Conservation (phyloP, 2,329 filamentous ascomycete species). For the Metarhizium humberi region DNA sequence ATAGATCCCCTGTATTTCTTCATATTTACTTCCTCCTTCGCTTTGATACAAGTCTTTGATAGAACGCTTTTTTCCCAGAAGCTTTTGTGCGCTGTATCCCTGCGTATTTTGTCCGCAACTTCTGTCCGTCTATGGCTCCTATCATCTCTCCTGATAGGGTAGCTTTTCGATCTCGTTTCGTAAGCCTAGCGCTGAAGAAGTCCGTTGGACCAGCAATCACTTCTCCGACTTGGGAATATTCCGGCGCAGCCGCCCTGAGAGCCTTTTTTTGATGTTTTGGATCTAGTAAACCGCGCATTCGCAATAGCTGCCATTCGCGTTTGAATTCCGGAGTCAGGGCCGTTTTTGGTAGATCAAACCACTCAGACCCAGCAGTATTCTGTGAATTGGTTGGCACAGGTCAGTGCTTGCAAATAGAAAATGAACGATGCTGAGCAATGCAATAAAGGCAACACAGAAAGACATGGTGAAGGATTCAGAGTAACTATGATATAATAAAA, state of each 20-base stretch:
- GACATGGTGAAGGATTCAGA: slow-evolving; percentile 39
- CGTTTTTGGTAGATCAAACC: slow-evolving; percentile 84
- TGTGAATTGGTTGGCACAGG: slow-evolving; percentile 6
- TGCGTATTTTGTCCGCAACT: slow-evolving; percentile 80
- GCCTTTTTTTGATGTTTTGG: slow-evolving; percentile 93
- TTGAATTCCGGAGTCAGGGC: slow-evolving; percentile 77
- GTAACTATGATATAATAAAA: slow-evolving; percentile 60
- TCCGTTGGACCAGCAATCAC: slow-evolving; percentile 84
- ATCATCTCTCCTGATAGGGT: slow-evolving; percentile 83
- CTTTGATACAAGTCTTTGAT: slow-evolving; percentile 62
- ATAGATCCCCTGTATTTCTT: slow-evolving; percentile 4
- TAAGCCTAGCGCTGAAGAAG: slow-evolving; percentile 70
- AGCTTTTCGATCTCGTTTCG: slow-evolving; percentile 78
- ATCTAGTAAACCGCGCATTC: slow-evolving; percentile 83
- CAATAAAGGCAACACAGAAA: background rate
- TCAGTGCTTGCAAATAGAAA: background rate
- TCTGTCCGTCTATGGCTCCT: slow-evolving; percentile 36
- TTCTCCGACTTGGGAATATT: slow-evolving; percentile 82
- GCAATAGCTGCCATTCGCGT: slow-evolving; percentile 78
- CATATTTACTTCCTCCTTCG: slow-evolving; percentile 18
- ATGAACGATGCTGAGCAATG: background rate
- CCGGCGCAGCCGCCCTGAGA: slow-evolving; percentile 54
- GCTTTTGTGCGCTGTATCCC: slow-evolving; percentile 75
- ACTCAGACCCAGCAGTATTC: slow-evolving; percentile 65
- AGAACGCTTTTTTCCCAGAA: slow-evolving; percentile 83